Evolutionary conservation across 2,329 filamentous ascomycete species (phyloP), one percentile per base, ranked within the genome.

Genomic region (Nakataea oryzae): DNA sequence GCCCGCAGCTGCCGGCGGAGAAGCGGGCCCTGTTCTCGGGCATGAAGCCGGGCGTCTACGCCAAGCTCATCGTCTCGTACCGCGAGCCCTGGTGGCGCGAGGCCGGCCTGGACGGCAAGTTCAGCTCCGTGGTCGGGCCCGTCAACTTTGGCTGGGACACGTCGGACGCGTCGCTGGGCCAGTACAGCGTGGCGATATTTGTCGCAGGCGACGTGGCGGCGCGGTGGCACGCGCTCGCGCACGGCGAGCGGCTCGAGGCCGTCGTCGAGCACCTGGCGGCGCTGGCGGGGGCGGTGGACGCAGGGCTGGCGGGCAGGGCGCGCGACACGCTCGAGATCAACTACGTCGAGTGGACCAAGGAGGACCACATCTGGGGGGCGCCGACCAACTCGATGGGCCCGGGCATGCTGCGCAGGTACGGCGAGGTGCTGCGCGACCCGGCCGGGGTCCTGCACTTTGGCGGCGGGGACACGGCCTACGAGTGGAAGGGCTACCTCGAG

Each of bases 401-500:
- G 8, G 65, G 65, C 9, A 34, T 58, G 26, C 60, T 66, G 62
- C 41, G 24, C 17, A 56, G 64, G 5, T 55, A 65, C 17, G 59
- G 55, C 2, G 61, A 61, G 11, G 63, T 65, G 69, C 64, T 79
- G 12, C 67, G 74, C n/a, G 68, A 73, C 41, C 66, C 71, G 0
- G 69, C 71, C 59, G 71, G 76, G 5, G 72, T 78, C 12, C 50
- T 70, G n/a, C 67, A 69, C 59, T 85, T 84, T 65, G 80, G 76
- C 2, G 82, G 83, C 0, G 83, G 81, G 0, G 82, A 85, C 71
- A 80, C 77, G 1, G 75, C 77, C 0, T 72, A 67, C 2, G 75
- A 79, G 63, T 85, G 81, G 81, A 80, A 79, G 62, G 81, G 82
- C 0, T 84, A 84, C 66, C 83, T 85, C 80, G 82, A 85, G 64